Conservation (phyloP, 2,329 filamentous ascomycete species). For the Rhynchosporium agropyri region DNA sequence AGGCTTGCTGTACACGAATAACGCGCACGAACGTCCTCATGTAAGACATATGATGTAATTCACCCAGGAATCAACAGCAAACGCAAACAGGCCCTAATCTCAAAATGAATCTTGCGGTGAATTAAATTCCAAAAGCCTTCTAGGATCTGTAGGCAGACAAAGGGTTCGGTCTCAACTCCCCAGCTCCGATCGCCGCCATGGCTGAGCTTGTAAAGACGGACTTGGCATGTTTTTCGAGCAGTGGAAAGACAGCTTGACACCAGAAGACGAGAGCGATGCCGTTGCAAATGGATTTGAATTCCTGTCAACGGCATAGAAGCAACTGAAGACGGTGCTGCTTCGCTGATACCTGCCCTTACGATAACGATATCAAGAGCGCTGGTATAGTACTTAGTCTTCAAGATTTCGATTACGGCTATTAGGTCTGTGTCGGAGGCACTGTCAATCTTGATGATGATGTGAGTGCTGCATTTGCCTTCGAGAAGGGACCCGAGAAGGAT, state of each 20-base stretch:
- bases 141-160: slow-evolving; percentile 45
- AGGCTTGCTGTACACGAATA: neutral
- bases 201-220: slow-evolving; percentile 44
- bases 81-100: slow-evolving; percentile 43
- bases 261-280: slow-evolving; percentile 46
- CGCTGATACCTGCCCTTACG: slow-evolving; percentile 53
- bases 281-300: slow-evolving; percentile 44
- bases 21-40: no score
- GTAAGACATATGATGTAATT: neutral
- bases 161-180: slow-evolving; percentile 12
- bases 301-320: neutral
- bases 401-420: slow-evolving; percentile 41
- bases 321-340: neutral
- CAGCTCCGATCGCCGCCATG: slow-evolving; percentile 20
- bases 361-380: slow-evolving; percentile 52
- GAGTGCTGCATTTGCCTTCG: slow-evolving; percentile 9
- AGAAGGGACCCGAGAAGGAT: neutral
- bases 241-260: slow-evolving; percentile 48
- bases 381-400: slow-evolving; percentile 44
- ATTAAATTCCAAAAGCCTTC: slow-evolving; percentile 45
- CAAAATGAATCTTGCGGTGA: slow-evolving; percentile 44
- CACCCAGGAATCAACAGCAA: slow-evolving; percentile 32
- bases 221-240: slow-evolving; percentile 44
- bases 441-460: slow-evolving; percentile 50
- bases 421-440: slow-evolving; percentile 43